Evolutionary conservation across 139 green algal genomes (phyloP).

Genomic region (Picochlorum sp.): DNA sequence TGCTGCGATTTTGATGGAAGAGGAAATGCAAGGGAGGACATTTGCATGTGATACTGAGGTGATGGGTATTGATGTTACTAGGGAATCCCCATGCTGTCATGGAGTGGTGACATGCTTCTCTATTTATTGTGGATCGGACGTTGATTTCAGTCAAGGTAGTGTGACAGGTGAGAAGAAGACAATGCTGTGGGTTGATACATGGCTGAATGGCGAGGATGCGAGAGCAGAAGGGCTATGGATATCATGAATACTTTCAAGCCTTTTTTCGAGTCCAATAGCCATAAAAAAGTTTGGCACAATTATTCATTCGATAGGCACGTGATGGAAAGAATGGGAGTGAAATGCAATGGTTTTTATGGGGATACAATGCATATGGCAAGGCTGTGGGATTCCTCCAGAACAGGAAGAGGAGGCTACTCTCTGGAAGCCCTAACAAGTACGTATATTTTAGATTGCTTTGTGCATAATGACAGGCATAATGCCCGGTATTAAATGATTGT

Average conservation of each 20-base stretch:
- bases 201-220: constrained; percentile 34
- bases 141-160: constrained; percentile 49
- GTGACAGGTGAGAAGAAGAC: background rate
- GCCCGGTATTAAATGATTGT: background rate
- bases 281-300: constrained; percentile 97
- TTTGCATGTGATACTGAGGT: constrained; percentile 92
- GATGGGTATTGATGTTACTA: constrained; percentile 75
- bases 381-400: constrained; percentile 71
- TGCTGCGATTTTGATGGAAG: constrained; percentile 10
- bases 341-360: constrained; percentile 62
- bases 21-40: constrained; percentile 9
- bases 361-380: constrained; percentile 99
- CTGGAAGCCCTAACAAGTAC: constrained; percentile 60
- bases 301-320: constrained; percentile 97
- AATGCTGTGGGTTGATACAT: constrained; percentile 77
- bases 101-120: constrained; percentile 84
- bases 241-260: constrained; percentile 63
- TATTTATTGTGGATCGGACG: constrained; percentile 65
- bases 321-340: constrained; percentile 45
- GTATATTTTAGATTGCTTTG: background rate
- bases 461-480: background rate
- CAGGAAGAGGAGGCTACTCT: constrained; percentile 57
- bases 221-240: constrained; percentile 15
- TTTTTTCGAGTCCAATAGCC: constrained; percentile 66
- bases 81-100: constrained; percentile 82